Evolutionary conservation across 257 asterid species (phyloP).

Genomic region (Cynanchum wilfordii): DNA sequence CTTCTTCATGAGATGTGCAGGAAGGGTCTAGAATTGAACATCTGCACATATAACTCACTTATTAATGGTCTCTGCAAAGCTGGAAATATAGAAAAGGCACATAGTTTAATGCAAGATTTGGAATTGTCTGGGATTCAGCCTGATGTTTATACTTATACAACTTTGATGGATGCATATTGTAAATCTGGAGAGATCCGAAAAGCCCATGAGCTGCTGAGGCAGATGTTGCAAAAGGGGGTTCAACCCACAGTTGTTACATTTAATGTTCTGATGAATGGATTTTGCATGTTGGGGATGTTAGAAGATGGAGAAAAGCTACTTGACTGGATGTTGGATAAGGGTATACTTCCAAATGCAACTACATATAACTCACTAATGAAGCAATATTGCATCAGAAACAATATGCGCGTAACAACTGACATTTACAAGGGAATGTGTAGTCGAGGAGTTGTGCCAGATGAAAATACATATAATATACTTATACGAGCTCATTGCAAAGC

Average conservation of each 20-base stretch:
- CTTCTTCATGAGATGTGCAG: slow-evolving; percentile 70
- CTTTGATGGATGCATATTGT: slow-evolving; percentile 84
- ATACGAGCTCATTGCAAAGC: slow-evolving; percentile 90
- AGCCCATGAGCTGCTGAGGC: slow-evolving; percentile 75
- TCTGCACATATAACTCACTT: slow-evolving; percentile 70
- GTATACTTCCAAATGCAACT: slow-evolving; percentile 70
- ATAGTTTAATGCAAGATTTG: slow-evolving; percentile 66
- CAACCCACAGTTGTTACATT: slow-evolving; percentile 84
- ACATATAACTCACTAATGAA: slow-evolving; percentile 79
- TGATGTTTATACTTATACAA: slow-evolving; percentile 76
- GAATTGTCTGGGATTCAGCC: slow-evolving; percentile 60
- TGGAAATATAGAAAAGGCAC: slow-evolving; percentile 62
- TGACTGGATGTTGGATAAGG: slow-evolving; percentile 83
- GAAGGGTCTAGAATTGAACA: slow-evolving; percentile 68
- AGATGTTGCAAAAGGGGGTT: slow-evolving; percentile 66
- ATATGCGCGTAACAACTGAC: slow-evolving; percentile 55
- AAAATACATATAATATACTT: slow-evolving; percentile 60
- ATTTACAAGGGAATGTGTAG: slow-evolving; percentile 51
- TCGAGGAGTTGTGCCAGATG: slow-evolving; percentile 61
- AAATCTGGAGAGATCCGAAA: slow-evolving; percentile 62
- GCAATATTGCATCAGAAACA: slow-evolving; percentile 65
- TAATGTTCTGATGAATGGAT: slow-evolving; percentile 85
- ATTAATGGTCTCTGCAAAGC: slow-evolving; percentile 83
- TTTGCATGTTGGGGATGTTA: slow-evolving; percentile 68
- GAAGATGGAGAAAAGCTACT: slow-evolving; percentile 78